Evolutionary conservation across 2,329 filamentous ascomycete genomes (phyloP).

Genomic region (Trichoderma harzianum): DNA sequence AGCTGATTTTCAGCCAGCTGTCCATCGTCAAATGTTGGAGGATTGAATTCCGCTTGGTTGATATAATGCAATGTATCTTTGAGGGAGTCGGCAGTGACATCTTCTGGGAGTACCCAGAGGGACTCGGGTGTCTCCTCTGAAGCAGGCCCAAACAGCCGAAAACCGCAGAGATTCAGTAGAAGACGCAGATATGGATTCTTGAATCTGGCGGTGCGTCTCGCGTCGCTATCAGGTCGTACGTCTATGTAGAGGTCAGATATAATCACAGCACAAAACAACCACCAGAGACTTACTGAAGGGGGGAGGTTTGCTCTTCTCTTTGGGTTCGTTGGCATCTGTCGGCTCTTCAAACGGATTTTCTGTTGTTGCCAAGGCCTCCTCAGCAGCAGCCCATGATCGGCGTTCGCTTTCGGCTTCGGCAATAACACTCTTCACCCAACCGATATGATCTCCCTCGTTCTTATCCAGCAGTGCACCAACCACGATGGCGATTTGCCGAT

Average conservation of each 20-base stretch:
- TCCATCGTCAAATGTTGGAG: conserved; percentile 73
- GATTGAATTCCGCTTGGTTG: conserved; percentile 73
- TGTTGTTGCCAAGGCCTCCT: conserved; percentile 52
- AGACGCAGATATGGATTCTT: conserved; percentile 86
- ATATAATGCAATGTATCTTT: conserved; percentile 69
- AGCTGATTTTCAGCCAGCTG: conserved; percentile 73
- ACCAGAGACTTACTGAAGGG: conserved; percentile 32
- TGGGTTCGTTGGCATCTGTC: conserved; percentile 27
- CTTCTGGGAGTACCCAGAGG: conserved; percentile 71
- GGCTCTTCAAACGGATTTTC: conserved; percentile 35
- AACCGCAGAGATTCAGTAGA: conserved; percentile 72
- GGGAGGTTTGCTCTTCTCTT: conserved; percentile 31
- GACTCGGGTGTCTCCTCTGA: conserved; percentile 71
- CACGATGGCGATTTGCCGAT: conserved; percentile 73
- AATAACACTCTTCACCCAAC: conserved; percentile 76
- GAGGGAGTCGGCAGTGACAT: conserved; percentile 61
- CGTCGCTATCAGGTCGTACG: conserved; percentile 62
- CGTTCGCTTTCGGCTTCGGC: conserved; percentile 67
- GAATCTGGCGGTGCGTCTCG: conserved; percentile 72
- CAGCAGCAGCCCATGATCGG: conserved; percentile 71
- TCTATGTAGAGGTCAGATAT: conserved; percentile 39
- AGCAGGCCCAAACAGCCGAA: conserved; percentile 54
- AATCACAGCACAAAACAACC: conserved; percentile 19
- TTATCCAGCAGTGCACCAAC: conserved; percentile 78
- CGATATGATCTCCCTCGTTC: conserved; percentile 69